These are phyloP conservation scores for Salix udensis DNA, from an alignment of 345 rosid genomes.

Conservation along the genomic window DNA sequence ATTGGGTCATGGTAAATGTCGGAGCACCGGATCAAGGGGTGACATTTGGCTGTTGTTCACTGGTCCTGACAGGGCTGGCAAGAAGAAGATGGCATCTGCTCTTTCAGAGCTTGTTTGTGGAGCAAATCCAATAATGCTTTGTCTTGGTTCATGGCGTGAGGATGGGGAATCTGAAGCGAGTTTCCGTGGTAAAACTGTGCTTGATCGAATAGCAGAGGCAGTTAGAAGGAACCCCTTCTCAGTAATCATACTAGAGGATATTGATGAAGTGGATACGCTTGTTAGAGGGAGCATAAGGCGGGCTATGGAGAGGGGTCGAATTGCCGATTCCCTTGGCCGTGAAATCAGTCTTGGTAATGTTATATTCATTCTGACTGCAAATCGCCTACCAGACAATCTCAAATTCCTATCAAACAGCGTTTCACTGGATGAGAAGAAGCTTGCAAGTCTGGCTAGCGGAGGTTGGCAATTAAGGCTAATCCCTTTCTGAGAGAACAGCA, in stretches of 20 bases:
- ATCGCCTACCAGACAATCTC: slow-evolving; percentile 46
- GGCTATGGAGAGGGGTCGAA: slow-evolving; percentile 89
- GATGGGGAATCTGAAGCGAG: slow-evolving; percentile 39
- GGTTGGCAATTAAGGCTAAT: slow-evolving; percentile 71
- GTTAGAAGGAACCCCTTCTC: slow-evolving; percentile 81
- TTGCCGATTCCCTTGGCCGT: slow-evolving; percentile 84
- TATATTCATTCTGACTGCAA: slow-evolving; percentile 72
- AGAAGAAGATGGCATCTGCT: slow-evolving; percentile 80
- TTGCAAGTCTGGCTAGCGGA: slow-evolving; percentile 46
- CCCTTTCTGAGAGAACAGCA: slow-evolving; percentile 50
- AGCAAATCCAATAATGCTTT: slow-evolving; percentile 48
- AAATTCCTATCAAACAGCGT: slow-evolving; percentile 27
- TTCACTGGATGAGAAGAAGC: slow-evolving; percentile 60
- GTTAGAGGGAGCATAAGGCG: slow-evolving; percentile 68
- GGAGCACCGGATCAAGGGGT: slow-evolving; percentile 53
- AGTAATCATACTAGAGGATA: slow-evolving; percentile 75
- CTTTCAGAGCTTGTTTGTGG: slow-evolving; percentile 60
- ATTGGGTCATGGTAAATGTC: slow-evolving; percentile 60
- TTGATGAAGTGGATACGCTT: slow-evolving; percentile 74
- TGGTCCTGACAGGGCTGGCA: slow-evolving; percentile 85
- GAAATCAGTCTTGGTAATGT: slow-evolving; percentile 90
- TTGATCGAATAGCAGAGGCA: slow-evolving; percentile 76
- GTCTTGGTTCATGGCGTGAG: slow-evolving; percentile 52
- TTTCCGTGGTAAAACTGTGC: slow-evolving; percentile 76
- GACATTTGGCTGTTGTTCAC: slow-evolving; percentile 79